Percentiles rank a stretch among this genome's conserved stretches.
These are phyloP conservation scores for Ochetophila trinervis DNA, from an alignment of 306 rosid species.

Conservation along the genomic window DNA sequence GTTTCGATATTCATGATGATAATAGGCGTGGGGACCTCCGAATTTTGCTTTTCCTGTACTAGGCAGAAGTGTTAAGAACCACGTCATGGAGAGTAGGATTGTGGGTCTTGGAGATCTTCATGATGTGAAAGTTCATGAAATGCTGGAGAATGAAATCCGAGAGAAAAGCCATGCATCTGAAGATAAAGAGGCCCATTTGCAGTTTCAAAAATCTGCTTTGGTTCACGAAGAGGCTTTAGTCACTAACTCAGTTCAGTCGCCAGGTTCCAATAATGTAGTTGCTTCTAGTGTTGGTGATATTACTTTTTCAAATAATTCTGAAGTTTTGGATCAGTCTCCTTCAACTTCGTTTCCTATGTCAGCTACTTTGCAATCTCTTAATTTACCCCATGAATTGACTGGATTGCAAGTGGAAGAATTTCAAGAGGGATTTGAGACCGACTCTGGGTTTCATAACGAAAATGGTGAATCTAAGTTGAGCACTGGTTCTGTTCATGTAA, in stretches of 20 bases:
- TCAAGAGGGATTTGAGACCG: slow-evolving; percentile 42
- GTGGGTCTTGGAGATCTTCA: slow-evolving; percentile 47
- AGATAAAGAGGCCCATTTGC: slow-evolving; percentile 47
- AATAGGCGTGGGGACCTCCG: slow-evolving; percentile 41
- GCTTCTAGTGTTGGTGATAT: slow-evolving; percentile 23
- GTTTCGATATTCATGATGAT: slow-evolving; percentile 17
- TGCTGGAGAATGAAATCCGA: slow-evolving; percentile 37
- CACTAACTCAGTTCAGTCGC: slow-evolving; percentile 30
- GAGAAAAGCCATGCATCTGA: slow-evolving; percentile 36
- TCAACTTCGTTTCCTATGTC: slow-evolving; percentile 42
- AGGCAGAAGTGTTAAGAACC: slow-evolving; percentile 50
- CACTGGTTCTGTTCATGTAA: slow-evolving; percentile 27
- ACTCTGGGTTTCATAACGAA: slow-evolving; percentile 37
- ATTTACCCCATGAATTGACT: slow-evolving; percentile 43
- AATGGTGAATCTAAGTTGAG: slow-evolving; percentile 24
- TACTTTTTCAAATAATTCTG: slow-evolving; percentile 23
- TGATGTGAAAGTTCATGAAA: slow-evolving; percentile 31
- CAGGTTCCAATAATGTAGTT: slow-evolving; percentile 42
- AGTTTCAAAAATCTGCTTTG: slow-evolving; percentile 42
- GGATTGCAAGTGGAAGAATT: slow-evolving; percentile 44
- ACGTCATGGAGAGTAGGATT: slow-evolving; percentile 41
- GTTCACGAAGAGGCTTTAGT: slow-evolving; percentile 38
- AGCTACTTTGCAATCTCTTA: slow-evolving; percentile 43
- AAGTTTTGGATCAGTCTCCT: slow-evolving; percentile 35
- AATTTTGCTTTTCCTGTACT: slow-evolving; percentile 52